These are phyloP conservation scores for Penicillium thymicola DNA, from an alignment of 2,329 filamentous ascomycete species.

Conservation along the genomic window DNA sequence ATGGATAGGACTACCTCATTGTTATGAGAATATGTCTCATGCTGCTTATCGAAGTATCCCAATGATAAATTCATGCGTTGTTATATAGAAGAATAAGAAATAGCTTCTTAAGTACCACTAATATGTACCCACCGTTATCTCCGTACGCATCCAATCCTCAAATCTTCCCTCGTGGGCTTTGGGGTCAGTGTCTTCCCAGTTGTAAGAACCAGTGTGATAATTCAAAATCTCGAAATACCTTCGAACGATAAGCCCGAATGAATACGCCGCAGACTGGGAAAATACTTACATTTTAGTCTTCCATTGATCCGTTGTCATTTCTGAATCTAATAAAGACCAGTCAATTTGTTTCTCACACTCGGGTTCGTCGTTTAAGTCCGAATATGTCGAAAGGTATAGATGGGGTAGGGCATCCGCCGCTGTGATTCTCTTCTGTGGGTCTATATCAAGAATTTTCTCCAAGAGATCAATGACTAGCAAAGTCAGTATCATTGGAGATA, in stretches of 20 bases:
- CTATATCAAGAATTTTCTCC: constrained; percentile 94
- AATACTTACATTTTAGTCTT: constrained; percentile 85
- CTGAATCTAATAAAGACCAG: constrained; percentile 98
- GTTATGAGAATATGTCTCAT: not conserved
- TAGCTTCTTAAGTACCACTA: not conserved
- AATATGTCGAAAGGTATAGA: constrained; percentile 90
- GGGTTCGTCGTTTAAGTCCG: constrained; percentile 92
- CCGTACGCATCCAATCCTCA: not conserved
- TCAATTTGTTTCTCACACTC: constrained; percentile 95
- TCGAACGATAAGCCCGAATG: constrained; percentile 39
- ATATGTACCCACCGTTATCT: constrained; percentile 5
- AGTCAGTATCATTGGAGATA: not conserved
- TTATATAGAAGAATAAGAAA: not conserved
- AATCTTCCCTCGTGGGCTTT: not conserved
- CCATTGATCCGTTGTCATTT: constrained; percentile 94
- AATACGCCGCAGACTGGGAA: too few relatives aligned
- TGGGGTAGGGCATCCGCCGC: constrained; percentile 80
- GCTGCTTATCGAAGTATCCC: not conserved
- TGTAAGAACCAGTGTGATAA: constrained; percentile 2
- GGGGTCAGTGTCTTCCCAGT: not conserved
- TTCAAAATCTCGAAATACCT: constrained; percentile 9
- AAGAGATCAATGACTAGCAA: constrained; percentile 86
- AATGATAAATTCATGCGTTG: not conserved
- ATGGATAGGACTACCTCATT: not conserved
- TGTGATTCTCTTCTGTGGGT: constrained; percentile 87